Conservation (phyloP, 257 asterid genomes). For the Plectranthus barbatus region DNA sequence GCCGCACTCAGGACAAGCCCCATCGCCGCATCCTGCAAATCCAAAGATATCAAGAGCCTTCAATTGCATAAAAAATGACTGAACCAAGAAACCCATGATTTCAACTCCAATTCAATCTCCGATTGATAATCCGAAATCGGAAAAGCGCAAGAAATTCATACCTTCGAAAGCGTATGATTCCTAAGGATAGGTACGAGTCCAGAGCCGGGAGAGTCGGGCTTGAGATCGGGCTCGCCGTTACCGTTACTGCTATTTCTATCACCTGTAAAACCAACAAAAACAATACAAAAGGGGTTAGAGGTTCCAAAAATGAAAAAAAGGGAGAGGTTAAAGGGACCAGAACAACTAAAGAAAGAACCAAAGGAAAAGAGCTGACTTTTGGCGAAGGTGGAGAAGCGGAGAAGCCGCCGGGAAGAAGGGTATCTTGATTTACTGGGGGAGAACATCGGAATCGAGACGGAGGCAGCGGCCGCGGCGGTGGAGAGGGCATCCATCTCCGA, state of each 20-base stretch:
- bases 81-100: background rate
- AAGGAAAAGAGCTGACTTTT: conserved; percentile 31
- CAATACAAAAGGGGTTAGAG: background rate
- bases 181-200: conserved; percentile 40
- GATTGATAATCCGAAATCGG: background rate
- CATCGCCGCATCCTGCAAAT: conserved; percentile 78
- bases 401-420: conserved; percentile 31
- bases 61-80: background rate
- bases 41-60: background rate
- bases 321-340: background rate
- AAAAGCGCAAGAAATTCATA: background rate
- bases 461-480: conserved; percentile 35
- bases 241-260: conserved; percentile 24
- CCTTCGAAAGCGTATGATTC: conserved; percentile 57
- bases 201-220: conserved; percentile 28
- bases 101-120: background rate
- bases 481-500: conserved; percentile 56
- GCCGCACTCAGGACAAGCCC: conserved; percentile 81
- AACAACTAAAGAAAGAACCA: background rate
- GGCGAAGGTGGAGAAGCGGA: conserved; percentile 54
- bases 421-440: conserved; percentile 33
- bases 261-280: conserved; percentile 17
- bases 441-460: conserved; percentile 45
- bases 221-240: conserved; percentile 43
- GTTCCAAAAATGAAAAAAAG: background rate